Conservation (phyloP, 768 basidiomycete genomes). For the Tulasnella sp. region DNA sequence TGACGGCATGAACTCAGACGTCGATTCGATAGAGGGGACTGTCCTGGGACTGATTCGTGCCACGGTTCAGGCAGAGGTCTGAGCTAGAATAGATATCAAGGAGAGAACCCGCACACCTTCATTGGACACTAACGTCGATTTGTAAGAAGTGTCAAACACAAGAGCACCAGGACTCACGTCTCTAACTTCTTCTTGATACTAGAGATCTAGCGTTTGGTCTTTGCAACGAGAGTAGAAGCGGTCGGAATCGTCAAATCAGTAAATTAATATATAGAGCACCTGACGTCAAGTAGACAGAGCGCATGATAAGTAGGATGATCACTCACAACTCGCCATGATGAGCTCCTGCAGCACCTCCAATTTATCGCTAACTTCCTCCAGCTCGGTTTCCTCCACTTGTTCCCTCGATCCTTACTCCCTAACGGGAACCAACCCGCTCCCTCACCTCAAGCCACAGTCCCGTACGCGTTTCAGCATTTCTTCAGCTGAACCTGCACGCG, state of each 20-base stretch:
- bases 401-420: slow-evolving; percentile 23
- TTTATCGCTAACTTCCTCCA: slow-evolving; percentile 27
- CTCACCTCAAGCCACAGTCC: slow-evolving; percentile 24
- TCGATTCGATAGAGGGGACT: slow-evolving; percentile 21
- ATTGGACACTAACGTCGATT: no score
- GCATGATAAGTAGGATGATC: no score
- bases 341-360: not conserved
- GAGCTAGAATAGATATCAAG: no score
- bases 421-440: slow-evolving; percentile 40
- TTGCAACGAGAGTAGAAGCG: no score
- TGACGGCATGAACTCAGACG: slow-evolving; percentile 36
- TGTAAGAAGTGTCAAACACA: no score
- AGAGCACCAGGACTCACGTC: no score
- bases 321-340: slow-evolving; percentile 13
- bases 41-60: not conserved
- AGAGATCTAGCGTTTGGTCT: slow-evolving; percentile 23
- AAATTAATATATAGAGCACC: no score
- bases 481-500: no score
- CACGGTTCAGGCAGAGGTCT: not conserved
- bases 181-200: slow-evolving; percentile 33
- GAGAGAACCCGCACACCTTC: not conserved
- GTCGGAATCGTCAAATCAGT: no score
- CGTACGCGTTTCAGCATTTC: no score
- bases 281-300: no score
- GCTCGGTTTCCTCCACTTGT: slow-evolving; percentile 32